Base-by-base conservation (phyloP, 495 filamentous ascomycete species). In the Aspergillus incahuasiensis region DNA sequence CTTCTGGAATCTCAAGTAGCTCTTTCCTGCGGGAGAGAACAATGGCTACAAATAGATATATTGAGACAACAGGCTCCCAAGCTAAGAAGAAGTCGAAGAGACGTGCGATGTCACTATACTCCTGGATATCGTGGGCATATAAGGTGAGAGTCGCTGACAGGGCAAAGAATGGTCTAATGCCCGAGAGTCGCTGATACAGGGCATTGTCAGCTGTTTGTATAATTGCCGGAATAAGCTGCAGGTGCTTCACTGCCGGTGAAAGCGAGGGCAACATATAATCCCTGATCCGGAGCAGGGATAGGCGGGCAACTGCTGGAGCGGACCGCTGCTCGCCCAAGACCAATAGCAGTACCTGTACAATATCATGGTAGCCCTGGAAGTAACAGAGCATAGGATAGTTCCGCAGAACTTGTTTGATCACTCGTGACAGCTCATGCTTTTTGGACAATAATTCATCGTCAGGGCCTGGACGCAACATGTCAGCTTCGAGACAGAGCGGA, bases 311-410 rank as follows among this genome's bases (percentile, higher is more conserved):
- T 25, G 87, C 84, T 3, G 71, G 61, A 24, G 75, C 64, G 3
- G 78, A 69, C n/a, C 73, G 54, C 5, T 82, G 77, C 32, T 74
- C 67, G 18, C 85, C 87, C 2, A 97, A 75, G 6, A 95, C 90
- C 15, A 98, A 80, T 5, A 97, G 81, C 44, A 98, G 77, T n/a
- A 98, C 94, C 68, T 97, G 95, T 58, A 88, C 92, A 63, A 98
- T 97, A 71, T 98, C 94, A 67, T 98, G 94, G 71, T 95, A 98
- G 57, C 94, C 94, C 77, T 98, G 94, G 73, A 97, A 97, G 72
- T 98, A 98, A 72, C 83, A 88, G 12, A 98, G 85, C 75, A 87
- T 85, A 5, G 94, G 95, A 63, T 96, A 79, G 9, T 82, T 79
- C 16, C 94, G 82, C 21, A 97, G 79, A 18, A 91, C 81, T 57